Base-by-base conservation (phyloP, 2,329 filamentous ascomycete species). In the Cryphonectria parasitica region DNA sequence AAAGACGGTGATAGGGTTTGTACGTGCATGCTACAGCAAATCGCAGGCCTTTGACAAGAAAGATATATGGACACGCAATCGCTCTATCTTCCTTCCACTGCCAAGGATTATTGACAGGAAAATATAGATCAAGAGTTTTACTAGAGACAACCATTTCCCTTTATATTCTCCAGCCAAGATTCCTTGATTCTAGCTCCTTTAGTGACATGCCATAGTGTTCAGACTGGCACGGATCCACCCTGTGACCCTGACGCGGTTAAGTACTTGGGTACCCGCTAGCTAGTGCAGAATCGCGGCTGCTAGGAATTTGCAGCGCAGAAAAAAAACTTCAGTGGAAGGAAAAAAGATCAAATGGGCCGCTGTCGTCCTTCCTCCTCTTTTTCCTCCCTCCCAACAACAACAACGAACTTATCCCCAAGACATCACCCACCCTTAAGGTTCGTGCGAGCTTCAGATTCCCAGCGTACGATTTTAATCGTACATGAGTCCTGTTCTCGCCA, bases 401-500 rank as follows among this genome's bases (percentile, higher is more conserved):
- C 80, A 81, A 82, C 82, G 67, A 81, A 81, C 81, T 81, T 85
- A 84, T 84, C 80, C 79, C 79, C 82, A 82, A 82, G 28, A 78
- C 74, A 79, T 77, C 75, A 77, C 75, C 75, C 79, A 79, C 80
- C 78, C 80, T 81, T 78, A 80, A 80, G 79, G 68, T 52, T 69
- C 79, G 82, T 83, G 83, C 84, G 85, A 84, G 78, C 80, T 77
- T 79, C 79, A 81, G 81, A 79, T 77, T 76, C 74, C 66, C 68
- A 61, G 77, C 86, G 86, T 86, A 84, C 86, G 85, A 80, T 73
- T 70, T 66, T 39, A 56, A 74, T 85, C 84, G 85, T 86, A 83
- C 85, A 85, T 82, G 79, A 83, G 86, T 84, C 87, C 85, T 89
- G 86, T 86, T 85, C 86, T 87, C 84, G 82, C 83, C 84, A 84